phyloP scores from a whole-genome alignment of 1,139 yeast species.

The Debaryomyces nepalensis region DNA sequence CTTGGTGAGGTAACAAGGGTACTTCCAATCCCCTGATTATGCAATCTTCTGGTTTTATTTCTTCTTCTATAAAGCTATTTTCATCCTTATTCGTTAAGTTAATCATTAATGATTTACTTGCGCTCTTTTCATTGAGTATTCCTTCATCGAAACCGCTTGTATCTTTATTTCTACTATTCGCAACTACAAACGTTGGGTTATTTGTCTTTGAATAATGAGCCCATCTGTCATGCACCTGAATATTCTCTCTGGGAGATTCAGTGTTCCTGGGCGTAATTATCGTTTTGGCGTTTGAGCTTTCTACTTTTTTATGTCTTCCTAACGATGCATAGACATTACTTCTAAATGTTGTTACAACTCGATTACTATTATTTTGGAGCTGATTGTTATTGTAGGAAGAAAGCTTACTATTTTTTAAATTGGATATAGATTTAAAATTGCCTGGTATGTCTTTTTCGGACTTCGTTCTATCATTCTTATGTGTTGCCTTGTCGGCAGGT shows the following conservation, averaged over 20 bases:
- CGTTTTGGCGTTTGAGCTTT: background rate
- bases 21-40: slow-evolving; percentile 13
- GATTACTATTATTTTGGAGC: background rate
- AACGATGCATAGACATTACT: slow-evolving; percentile 10
- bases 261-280: background rate
- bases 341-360: slow-evolving; percentile 11
- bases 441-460: background rate
- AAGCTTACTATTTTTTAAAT: background rate
- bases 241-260: background rate
- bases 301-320: slow-evolving; percentile 3
- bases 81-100: slow-evolving; percentile 1
- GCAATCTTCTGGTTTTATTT: slow-evolving; percentile 7
- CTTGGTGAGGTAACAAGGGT: slow-evolving; percentile 51
- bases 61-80: slow-evolving; percentile 4
- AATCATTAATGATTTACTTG: slow-evolving; percentile 1
- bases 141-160: background rate
- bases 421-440: background rate
- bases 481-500: too few relatives aligned
- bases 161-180: slow-evolving; percentile 4
- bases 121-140: background rate
- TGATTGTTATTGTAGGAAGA: background rate
- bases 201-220: slow-evolving; percentile 5
- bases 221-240: slow-evolving; percentile 10
- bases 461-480: too few relatives aligned
- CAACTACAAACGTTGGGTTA: slow-evolving; percentile 1